Evolutionary conservation across 352 stramenopile genomes (phyloP).

Genomic region (Pythium periplocum): DNA sequence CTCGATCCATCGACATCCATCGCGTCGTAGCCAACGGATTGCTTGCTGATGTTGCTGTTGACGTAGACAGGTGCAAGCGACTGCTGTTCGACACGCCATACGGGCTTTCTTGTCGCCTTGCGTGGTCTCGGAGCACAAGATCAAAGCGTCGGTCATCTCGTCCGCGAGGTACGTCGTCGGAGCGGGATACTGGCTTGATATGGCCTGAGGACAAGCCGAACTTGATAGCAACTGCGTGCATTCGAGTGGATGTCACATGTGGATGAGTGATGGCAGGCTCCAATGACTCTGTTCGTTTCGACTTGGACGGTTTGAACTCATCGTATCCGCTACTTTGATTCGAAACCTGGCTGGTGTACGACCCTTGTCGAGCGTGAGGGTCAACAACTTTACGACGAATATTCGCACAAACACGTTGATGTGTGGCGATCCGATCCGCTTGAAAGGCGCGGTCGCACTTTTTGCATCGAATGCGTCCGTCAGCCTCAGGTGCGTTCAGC

Average conservation of each 20-base stretch:
- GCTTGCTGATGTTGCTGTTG: constrained; percentile 42
- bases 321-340: neutral
- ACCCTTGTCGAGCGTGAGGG: neutral
- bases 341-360: too few relatives aligned
- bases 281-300: neutral
- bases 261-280: neutral
- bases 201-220: neutral
- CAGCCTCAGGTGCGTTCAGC: constrained; percentile 34
- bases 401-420: constrained; percentile 52
- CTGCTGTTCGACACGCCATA: neutral
- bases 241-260: neutral
- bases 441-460: constrained; percentile 50
- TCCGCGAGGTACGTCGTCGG: neutral
- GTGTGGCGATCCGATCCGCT: constrained; percentile 54
- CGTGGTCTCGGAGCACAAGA: constrained; percentile 11
- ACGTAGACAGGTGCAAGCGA: constrained; percentile 24
- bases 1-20: constrained; percentile 28
- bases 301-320: neutral
- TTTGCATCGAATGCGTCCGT: constrained; percentile 53
- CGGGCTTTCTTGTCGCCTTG: constrained; percentile 12
- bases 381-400: neutral
- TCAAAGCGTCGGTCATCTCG: neutral
- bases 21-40: constrained; percentile 45
- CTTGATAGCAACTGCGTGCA: neutral
- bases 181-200: neutral